Conservation (phyloP, 352 stramenopile genomes). For the Pythium diclinum region DNA sequence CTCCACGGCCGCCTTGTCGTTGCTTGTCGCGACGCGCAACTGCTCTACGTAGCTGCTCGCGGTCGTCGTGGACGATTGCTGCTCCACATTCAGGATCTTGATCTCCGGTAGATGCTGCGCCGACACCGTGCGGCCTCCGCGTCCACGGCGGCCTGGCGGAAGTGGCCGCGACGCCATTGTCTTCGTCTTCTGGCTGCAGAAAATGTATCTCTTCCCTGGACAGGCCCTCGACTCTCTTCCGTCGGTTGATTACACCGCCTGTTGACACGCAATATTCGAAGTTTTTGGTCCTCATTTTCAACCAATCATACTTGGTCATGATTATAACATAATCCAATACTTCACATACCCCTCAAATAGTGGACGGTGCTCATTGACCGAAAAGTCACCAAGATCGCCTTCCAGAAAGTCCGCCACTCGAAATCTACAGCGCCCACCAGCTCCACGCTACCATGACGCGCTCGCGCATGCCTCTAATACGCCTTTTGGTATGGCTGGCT, state of each 20-base stretch:
- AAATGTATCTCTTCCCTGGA: background rate
- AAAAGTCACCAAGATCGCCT: constrained; percentile 10
- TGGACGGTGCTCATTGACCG: background rate
- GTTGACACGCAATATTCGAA: constrained; percentile 6
- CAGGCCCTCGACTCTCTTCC: background rate
- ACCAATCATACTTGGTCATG: background rate
- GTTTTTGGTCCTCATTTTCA: background rate
- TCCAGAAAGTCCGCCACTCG: background rate
- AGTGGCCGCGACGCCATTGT: constrained; percentile 45
- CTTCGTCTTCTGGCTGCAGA: background rate
- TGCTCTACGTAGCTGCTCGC: constrained; percentile 15
- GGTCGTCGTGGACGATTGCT: background rate
- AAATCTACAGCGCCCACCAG: background rate
- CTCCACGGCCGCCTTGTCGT: background rate
- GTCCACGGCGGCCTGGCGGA: constrained; percentile 27
- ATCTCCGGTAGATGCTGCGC: constrained; percentile 27
- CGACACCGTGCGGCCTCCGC: constrained; percentile 22
- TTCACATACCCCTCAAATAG: background rate
- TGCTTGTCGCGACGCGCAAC: constrained; percentile 6
- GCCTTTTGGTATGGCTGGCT: background rate
- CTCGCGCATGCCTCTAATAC: background rate
- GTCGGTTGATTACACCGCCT: background rate
- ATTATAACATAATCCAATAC: background rate
- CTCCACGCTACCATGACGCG: background rate
- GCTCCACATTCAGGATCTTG: constrained; percentile 23